Percentiles rank a stretch among this genome's conserved stretches.
phyloP scores from a whole-genome alignment of 768 basidiomycete genomes.

The Naganishia onofrii region DNA sequence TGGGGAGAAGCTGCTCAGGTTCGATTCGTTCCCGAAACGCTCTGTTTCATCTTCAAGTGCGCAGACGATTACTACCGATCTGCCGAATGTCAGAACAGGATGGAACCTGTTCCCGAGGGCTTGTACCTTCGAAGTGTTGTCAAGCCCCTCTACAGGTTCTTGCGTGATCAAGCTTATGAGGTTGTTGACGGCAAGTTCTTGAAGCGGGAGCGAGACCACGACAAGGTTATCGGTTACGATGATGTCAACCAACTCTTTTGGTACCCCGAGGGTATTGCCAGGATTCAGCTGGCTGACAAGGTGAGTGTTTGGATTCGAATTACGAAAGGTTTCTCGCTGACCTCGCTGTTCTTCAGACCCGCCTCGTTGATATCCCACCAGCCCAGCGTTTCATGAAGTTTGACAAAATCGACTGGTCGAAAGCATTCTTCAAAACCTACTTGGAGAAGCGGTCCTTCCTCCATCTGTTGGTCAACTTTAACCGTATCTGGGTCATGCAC shows the following conservation, averaged over 20 bases:
- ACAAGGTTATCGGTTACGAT: slow-evolving; percentile 94
- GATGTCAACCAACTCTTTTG: slow-evolving; percentile 99
- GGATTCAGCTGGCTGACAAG: slow-evolving; percentile 85
- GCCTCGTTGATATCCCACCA: slow-evolving; percentile 85
- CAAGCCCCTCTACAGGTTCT: slow-evolving; percentile 92
- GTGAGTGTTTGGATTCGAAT: slow-evolving; percentile 53
- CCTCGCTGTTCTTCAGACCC: slow-evolving; percentile 58
- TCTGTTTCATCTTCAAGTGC: slow-evolving; percentile 99
- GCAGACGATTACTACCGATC: slow-evolving; percentile 99
- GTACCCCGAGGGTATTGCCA: slow-evolving; percentile 97
- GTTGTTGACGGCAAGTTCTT: slow-evolving; percentile 93
- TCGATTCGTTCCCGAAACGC: slow-evolving; percentile 89
- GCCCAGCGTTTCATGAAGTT: slow-evolving; percentile 95
- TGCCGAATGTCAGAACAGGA: slow-evolving; percentile 90
- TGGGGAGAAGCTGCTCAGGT: slow-evolving; percentile 99
- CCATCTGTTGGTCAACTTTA: slow-evolving; percentile 98
- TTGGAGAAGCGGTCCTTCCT: slow-evolving; percentile 95
- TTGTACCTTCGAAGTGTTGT: slow-evolving; percentile 86
- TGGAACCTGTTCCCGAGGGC: slow-evolving; percentile 90
- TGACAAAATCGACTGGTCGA: slow-evolving; percentile 92
- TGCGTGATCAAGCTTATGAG: slow-evolving; percentile 96
- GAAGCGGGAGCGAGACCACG: slow-evolving; percentile 85
- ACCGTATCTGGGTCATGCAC: slow-evolving; percentile 98
- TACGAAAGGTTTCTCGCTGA: not conserved
- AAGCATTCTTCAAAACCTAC: slow-evolving; percentile 98